Base-by-base conservation (phyloP, 768 basidiomycete species). In the Lanmaoa pseudosensibilis region DNA sequence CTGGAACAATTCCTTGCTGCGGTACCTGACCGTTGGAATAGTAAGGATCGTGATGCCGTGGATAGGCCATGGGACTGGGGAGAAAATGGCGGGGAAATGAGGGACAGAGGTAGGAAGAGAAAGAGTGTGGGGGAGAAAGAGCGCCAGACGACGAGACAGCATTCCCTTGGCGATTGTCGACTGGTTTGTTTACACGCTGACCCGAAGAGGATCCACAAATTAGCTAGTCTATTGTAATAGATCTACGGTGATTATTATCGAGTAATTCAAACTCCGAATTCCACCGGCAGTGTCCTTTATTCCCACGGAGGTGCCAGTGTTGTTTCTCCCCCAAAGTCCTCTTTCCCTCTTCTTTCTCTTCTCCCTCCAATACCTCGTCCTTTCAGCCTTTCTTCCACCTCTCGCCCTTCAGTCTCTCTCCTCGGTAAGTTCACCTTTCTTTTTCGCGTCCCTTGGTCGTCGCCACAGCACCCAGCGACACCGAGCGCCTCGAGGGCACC, bases 31-130 rank as follows among this genome's bases (percentile, higher is more conserved):
- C 60, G 23, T 59, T 60, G 41, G 61, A 58, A 10, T 76, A 75
- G 63, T 83, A 83, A 72, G 78, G 80, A 77, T 80, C 79, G 77
- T 76, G 65, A 65, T 82, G 80, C 49, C 78, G 61, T 50, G 72
- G 76, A 60, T 86, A 80, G 52, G 84, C 79, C 85, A 86, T 86
- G 58, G 25, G n/a, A 43, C 11, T 27, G 19, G n/a, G n/a, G n/a
- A n/a, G n/a, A n/a, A n/a, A n/a, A n/a, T n/a, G n/a, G n/a, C n/a
- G n/a, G n/a, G n/a, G 38, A 36, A 46, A 40, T 36, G 39, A 36
- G 27, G 9, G 44, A 41, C 16, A 10, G 21, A n/a, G 9, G 10
- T n/a, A 21, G 44, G 13, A 44, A 16, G 21, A 39, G 9, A 30
- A 15, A 39, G 43, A 30, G 10, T 21, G 30, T 10, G 27, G 11